Conservation (phyloP, 768 basidiomycete genomes). For the Clathrus columnatus region DNA sequence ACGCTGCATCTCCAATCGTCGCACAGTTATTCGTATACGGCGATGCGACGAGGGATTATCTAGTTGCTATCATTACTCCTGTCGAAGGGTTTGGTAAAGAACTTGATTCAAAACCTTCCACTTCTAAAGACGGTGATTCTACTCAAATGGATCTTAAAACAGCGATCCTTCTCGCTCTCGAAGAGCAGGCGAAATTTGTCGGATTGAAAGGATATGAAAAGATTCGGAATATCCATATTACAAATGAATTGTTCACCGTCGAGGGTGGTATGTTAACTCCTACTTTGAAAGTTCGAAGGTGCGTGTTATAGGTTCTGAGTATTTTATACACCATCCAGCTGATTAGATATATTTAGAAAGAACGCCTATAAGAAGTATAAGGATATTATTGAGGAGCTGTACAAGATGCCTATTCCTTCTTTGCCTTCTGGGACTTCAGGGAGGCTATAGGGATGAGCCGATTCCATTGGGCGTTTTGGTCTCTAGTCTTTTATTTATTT, state of each 20-base stretch:
- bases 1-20: slow-evolving; percentile 59
- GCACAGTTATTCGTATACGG: slow-evolving; percentile 85
- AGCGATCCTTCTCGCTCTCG: slow-evolving; percentile 47
- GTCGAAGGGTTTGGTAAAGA: slow-evolving; percentile 66
- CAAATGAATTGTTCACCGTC: slow-evolving; percentile 61
- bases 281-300: slow-evolving; percentile 78
- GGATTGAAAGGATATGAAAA: slow-evolving; percentile 80
- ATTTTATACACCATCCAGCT: slow-evolving; percentile 6
- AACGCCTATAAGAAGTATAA: slow-evolving; percentile 71
- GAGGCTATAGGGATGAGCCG: too few species aligned
- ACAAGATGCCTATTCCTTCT: slow-evolving; percentile 26
- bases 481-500: too few species aligned
- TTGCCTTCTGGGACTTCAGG: not conserved
- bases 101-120: slow-evolving; percentile 38
- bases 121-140: slow-evolving; percentile 40
- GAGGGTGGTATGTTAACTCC: slow-evolving; percentile 85
- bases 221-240: slow-evolving; percentile 74
- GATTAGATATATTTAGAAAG: slow-evolving; percentile 31
- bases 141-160: slow-evolving; percentile 51
- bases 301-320: slow-evolving; percentile 12
- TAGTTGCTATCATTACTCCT: slow-evolving; percentile 76
- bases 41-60: slow-evolving; percentile 73
- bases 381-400: slow-evolving; percentile 63
- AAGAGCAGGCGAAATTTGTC: slow-evolving; percentile 50
- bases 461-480: too few species aligned